Base-by-base conservation (phyloP, 2,329 filamentous ascomycete genomes). In the Coniella lustricola region DNA sequence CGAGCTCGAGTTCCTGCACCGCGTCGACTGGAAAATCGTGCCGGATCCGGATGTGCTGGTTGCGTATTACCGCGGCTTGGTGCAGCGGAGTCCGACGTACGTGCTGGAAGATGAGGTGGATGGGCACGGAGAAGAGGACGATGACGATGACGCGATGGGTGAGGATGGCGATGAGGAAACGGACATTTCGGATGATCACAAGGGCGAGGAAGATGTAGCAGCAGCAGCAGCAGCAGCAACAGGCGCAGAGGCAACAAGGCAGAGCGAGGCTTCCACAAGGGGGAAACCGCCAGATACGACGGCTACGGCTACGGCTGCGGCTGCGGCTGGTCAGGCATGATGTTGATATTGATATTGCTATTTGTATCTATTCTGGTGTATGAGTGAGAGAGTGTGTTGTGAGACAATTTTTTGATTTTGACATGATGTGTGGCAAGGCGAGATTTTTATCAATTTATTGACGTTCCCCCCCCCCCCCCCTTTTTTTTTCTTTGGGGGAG, bases 21-120 rank as follows among this genome's bases (percentile, higher is more conserved):
- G 88, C 46, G 85, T 98, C 22, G 88, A 96, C 61, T 98, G 93
- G 91, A 87, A 86, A 60, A 98, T 98, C 56, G 90, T 98, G 3
- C 93, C 93, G 4, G 90, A 94, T 60, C 90, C 93, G 1, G 93
- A 97, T 63, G 85, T 94, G 2, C 72, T 98, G 37, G 88, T 90
- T 21, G 90, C 95, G 49, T 98, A 98, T 64, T 98, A 97, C 65
- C 80, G 81, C 52, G 91, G 88, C 43, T 70, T 98, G 31, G 85
- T 97, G 29, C 87, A 81, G 55, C 73, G 81, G 12, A 77, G 75
- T 25, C 72, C 74, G 0, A 76, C 74, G 7, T 84, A 82, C 55
- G 61, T 62, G 20, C 62, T 84, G 8, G 54, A 56, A 22, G 62
- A 59, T 16, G 63, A 62, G 21, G 61, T 59, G n/a, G n/a, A n/a